Base-by-base conservation (phyloP, 2,329 filamentous ascomycete genomes). In the Talaromyces amestolkiae region DNA sequence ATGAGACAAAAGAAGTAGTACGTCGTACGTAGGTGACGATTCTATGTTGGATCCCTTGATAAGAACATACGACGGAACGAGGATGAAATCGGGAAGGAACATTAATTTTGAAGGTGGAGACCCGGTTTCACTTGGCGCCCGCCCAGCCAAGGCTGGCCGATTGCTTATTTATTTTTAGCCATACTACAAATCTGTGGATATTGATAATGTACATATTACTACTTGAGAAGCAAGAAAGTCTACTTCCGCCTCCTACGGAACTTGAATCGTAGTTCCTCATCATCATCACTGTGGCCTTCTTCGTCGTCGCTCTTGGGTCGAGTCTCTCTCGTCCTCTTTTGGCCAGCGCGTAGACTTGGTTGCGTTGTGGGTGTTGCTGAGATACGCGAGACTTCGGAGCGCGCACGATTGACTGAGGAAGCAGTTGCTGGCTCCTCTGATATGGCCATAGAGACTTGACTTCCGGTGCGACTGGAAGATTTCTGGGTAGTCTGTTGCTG, bases 271-370 rank as follows among this genome's bases (percentile, higher is more conserved):
- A 82, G 77, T 68, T 83, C 84, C 70, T 87, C 85, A 33, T 86
- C 85, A 70, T 86, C 85, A 70, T 85, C 85, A 53, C 85, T 85
- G 41, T 83, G 83, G 39, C 84, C 83, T 33, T 84, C 84, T 70
- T 86, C 85, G 33, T 86, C 85, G 70, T 85, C 85, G 56, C 85
- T 85, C 49, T 82, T 84, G 39, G 84, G 82, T 7, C 77, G 73
- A 61, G 72, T 70, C 69, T 73, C 72, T 68, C 76, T 78, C 61
- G 59, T 65, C 66, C 76, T 76, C 70, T 77, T 79, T 58, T 71
- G 74, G 61, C 56, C 70, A 64, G 39, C 39, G 11, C 56, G 49
- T 37, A 58, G 58, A 53, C 68, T 74, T 54, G 58, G 19, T 68
- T 74, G 61, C 65, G 68, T 59, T 65, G 59, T 61, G 3, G 51